Percentiles rank a stretch among this genome's conserved stretches.
Evolutionary conservation across 306 rosid genomes (phyloP).

Genomic region (Mimosa bimucronata): DNA sequence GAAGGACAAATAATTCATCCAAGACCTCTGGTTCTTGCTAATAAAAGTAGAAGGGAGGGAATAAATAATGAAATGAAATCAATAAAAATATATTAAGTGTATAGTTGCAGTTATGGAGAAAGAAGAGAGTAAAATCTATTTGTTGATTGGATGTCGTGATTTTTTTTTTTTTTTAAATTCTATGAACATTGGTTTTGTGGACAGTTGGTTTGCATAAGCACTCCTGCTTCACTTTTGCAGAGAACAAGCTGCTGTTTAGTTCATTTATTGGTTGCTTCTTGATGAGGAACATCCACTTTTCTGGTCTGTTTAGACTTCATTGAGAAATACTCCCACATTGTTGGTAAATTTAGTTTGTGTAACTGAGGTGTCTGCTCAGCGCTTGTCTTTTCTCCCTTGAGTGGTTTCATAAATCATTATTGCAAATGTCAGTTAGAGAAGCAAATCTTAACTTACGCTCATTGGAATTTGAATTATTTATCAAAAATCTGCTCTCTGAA

Average conservation of each 20-base stretch:
- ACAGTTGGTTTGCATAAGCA: neutral
- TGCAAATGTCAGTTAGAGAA: neutral
- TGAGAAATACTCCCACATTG: slow-evolving; percentile 1
- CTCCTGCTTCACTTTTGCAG: neutral
- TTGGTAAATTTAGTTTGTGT: slow-evolving; percentile 11
- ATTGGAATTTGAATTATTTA: neutral
- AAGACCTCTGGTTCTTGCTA: neutral
- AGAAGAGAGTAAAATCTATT: neutral
- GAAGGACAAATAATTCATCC: slow-evolving; percentile 18
- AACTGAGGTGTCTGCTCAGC: neutral
- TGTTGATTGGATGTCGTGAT: slow-evolving; percentile 12
- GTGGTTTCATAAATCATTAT: neutral
- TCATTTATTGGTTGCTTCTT: neutral
- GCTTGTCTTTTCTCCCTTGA: neutral
- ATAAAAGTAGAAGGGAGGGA: neutral
- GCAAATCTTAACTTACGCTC: neutral
- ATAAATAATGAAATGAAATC: neutral
- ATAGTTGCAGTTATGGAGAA: slow-evolving; percentile 13
- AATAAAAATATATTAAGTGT: neutral
- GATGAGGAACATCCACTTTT: neutral
- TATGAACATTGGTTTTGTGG: slow-evolving; percentile 6
- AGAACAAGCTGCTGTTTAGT: neutral
- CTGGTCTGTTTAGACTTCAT: neutral
- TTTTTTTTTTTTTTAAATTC: neutral
- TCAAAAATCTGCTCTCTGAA: neutral